Conservation (phyloP, 768 basidiomycete species). For the Termitomyces sp. region DNA sequence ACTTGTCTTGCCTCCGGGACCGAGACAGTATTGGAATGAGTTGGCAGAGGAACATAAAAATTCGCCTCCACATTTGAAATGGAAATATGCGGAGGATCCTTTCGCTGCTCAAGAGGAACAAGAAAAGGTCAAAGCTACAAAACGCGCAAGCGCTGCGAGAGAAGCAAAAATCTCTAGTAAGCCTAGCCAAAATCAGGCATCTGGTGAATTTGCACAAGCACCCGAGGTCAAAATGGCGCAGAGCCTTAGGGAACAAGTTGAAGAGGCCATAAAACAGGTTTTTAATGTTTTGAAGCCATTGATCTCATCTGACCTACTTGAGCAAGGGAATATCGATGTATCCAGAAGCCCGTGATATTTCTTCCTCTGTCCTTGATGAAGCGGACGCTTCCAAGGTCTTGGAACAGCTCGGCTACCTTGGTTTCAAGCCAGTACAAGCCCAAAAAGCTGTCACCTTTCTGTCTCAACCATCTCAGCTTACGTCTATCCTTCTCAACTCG, state of each 20-base stretch:
- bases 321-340: constrained; percentile 46
- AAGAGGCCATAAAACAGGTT: constrained; percentile 76
- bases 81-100: constrained; percentile 89
- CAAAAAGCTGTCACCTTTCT: constrained; percentile 52
- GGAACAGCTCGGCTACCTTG: constrained; percentile 55
- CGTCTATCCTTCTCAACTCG: constrained; percentile 53
- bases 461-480: constrained; percentile 49
- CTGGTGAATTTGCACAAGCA: constrained; percentile 37
- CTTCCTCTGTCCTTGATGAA: constrained; percentile 29
- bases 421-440: constrained; percentile 56
- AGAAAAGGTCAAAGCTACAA: constrained; percentile 55
- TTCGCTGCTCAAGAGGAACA: constrained; percentile 70
- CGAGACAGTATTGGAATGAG: constrained; percentile 84
- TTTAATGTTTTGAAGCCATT: constrained; percentile 7
- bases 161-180: constrained; percentile 12
- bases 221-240: constrained; percentile 85
- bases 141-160: constrained; percentile 27
- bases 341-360: constrained; percentile 37
- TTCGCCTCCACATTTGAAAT: constrained; percentile 63
- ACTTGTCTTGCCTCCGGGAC: constrained; percentile 73
- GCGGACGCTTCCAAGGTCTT: constrained; percentile 39
- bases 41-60: constrained; percentile 66
- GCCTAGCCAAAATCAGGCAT: constrained; percentile 15
- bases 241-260: constrained; percentile 70
- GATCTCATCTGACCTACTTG: neutral